Evolutionary conservation across 2,329 filamentous ascomycete species (phyloP).

Genomic region (Fusarium virguliforme): DNA sequence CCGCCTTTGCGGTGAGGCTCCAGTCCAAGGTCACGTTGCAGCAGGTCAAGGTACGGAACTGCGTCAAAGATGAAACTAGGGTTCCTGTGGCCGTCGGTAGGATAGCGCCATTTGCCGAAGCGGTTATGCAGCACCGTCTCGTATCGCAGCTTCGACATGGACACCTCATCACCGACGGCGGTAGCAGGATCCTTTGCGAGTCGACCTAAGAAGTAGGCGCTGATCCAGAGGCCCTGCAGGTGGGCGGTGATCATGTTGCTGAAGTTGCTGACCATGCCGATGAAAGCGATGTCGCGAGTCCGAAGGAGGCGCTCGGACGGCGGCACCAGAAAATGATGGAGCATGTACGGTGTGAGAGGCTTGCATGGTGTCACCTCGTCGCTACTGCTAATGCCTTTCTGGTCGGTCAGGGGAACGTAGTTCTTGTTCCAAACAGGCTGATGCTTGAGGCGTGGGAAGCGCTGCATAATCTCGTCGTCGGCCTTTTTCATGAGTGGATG

Average conservation of each 20-base stretch:
- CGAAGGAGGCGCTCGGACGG: conserved; percentile 1
- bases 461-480: background rate
- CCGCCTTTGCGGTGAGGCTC: background rate
- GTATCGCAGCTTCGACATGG: background rate
- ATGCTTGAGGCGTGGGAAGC: conserved; percentile 7
- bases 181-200: background rate
- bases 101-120: conserved; percentile 4
- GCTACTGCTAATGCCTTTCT: conserved; percentile 5
- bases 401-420: background rate
- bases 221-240: background rate
- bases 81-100: background rate
- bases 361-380: conserved; percentile 5
- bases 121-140: conserved; percentile 3
- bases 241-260: conserved; percentile 2
- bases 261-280: conserved; percentile 3
- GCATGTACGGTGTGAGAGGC: conserved; percentile 3
- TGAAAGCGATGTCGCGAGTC: background rate
- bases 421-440: conserved; percentile 10
- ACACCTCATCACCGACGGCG: background rate
- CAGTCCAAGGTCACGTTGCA: conserved; percentile 3
- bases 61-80: conserved; percentile 6
- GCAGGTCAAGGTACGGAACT: conserved; percentile 4
- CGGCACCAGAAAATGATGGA: conserved; percentile 1
- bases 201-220: background rate
- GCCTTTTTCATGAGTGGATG: conserved; percentile 1